Evolutionary conservation across 2,329 filamentous ascomycete genomes (phyloP).

Genomic region (Pleurostoma richardsiae): DNA sequence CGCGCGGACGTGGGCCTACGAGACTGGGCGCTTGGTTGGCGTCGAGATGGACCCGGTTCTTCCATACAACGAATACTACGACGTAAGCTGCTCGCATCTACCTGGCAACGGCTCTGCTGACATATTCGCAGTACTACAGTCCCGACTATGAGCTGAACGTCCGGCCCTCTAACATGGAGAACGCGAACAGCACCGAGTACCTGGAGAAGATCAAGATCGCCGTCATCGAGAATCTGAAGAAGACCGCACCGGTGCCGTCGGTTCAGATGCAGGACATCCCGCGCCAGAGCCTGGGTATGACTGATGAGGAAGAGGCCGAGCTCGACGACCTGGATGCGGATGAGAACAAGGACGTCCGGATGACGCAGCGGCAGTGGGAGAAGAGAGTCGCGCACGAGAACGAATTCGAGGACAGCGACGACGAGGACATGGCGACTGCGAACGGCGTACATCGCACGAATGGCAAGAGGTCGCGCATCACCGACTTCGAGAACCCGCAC

Average conservation of each 20-base stretch:
- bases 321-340: conserved; percentile 74
- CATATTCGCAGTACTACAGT: conserved; percentile 69
- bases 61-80: conserved; percentile 95
- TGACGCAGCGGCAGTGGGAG: conserved; percentile 79
- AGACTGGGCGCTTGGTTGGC: conserved; percentile 85
- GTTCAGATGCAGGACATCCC: conserved; percentile 83
- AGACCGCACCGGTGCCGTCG: conserved; percentile 80
- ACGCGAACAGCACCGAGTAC: conserved; percentile 79
- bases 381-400: conserved; percentile 70
- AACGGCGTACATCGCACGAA: conserved; percentile 62
- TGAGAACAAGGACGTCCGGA: conserved; percentile 75
- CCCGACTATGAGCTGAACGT: conserved; percentile 90
- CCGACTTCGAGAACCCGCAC: conserved; percentile 43
- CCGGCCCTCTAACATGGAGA: conserved; percentile 82
- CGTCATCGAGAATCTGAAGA: conserved; percentile 80
- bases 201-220: conserved; percentile 76
- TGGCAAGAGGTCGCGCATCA: conserved; percentile 44
- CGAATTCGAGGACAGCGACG: conserved; percentile 83
- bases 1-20: conserved; percentile 93
- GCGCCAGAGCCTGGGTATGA: conserved; percentile 56
- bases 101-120: neutral
- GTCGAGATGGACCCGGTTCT: conserved; percentile 77
- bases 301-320: conserved; percentile 62
- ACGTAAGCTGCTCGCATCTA: conserved; percentile 36
- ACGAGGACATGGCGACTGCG: conserved; percentile 71